phyloP scores from a whole-genome alignment of 2,329 filamentous ascomycete genomes.

The Dactylellina cionopaga region DNA sequence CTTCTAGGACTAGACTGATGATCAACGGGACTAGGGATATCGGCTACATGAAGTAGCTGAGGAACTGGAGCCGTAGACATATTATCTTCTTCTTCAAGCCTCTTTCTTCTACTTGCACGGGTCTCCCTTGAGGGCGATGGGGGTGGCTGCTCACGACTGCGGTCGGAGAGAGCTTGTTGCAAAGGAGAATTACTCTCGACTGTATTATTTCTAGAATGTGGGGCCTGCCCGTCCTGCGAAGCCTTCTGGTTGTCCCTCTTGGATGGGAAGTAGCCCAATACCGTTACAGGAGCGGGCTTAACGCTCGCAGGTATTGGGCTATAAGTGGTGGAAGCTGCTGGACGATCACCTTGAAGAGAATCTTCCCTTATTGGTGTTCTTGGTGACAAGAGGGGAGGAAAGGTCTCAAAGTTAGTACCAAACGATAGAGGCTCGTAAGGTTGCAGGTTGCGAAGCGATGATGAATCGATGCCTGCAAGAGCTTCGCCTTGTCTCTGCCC shows the following conservation, averaged over 20 bases:
- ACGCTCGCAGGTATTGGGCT: conserved; percentile 51
- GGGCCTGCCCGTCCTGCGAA: not conserved
- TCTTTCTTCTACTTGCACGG: conserved; percentile 11
- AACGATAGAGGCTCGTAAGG: conserved; percentile 17
- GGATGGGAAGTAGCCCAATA: conserved; percentile 51
- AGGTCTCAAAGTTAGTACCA: conserved; percentile 20
- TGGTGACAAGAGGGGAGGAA: conserved; percentile 31
- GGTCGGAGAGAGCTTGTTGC: conserved; percentile 1
- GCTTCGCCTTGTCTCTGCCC: conserved; percentile 7
- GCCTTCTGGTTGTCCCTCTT: conserved; percentile 3
- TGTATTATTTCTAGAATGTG: not conserved
- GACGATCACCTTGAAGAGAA: conserved; percentile 33
- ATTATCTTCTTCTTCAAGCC: conserved; percentile 1
- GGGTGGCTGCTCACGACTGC: not conserved
- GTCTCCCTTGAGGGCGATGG: conserved; percentile 14
- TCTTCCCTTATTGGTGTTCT: conserved; percentile 33
- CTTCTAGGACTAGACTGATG: conserved; percentile 17
- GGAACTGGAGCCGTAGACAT: conserved; percentile 41
- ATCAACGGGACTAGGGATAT: conserved; percentile 14
- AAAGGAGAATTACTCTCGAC: conserved; percentile 10
- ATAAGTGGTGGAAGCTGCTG: conserved; percentile 37
- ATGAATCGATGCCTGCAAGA: conserved; percentile 21
- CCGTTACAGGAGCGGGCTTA: conserved; percentile 44
- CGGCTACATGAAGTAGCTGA: conserved; percentile 10
- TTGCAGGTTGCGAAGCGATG: conserved; percentile 24